Percentiles rank a stretch among this genome's conserved stretches.
These are phyloP conservation scores for Trypanosoma platydactyli DNA, from an alignment of 208 protist genomes.

Conservation along the genomic window DNA sequence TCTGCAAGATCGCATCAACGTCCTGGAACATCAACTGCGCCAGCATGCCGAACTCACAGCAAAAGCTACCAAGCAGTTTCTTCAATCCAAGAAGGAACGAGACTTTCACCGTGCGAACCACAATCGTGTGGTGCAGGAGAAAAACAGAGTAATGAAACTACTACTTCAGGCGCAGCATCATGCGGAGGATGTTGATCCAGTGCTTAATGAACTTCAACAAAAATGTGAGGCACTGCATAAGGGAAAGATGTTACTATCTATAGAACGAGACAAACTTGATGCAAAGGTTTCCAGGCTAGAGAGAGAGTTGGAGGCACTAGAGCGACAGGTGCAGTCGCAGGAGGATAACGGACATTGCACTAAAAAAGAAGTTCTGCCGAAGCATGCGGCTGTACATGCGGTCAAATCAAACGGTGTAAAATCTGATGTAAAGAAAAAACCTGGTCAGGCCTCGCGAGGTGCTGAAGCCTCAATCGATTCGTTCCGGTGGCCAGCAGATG, in stretches of 20 bases:
- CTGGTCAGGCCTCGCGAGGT: neutral
- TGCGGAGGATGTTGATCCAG: slow-evolving; percentile 75
- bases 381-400: slow-evolving; percentile 12
- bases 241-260: slow-evolving; percentile 70
- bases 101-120: slow-evolving; percentile 90
- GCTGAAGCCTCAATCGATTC: slow-evolving; percentile 27
- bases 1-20: slow-evolving; percentile 75
- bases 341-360: slow-evolving; percentile 3
- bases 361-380: slow-evolving; percentile 17
- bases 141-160: slow-evolving; percentile 65
- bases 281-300: slow-evolving; percentile 61
- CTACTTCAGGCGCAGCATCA: slow-evolving; percentile 75
- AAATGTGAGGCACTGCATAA: slow-evolving; percentile 84
- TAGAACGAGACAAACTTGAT: slow-evolving; percentile 82
- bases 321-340: slow-evolving; percentile 27
- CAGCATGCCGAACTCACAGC: slow-evolving; percentile 80
- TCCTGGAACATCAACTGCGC: slow-evolving; percentile 76
- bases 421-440: slow-evolving; percentile 19
- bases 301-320: slow-evolving; percentile 58
- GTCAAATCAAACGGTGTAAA: slow-evolving; percentile 6
- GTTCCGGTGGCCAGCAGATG: slow-evolving; percentile 77
- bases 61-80: slow-evolving; percentile 70
- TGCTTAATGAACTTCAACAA: slow-evolving; percentile 75
- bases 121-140: slow-evolving; percentile 89
- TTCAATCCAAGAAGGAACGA: slow-evolving; percentile 83